Evolutionary conservation across 176 grass and related monocot species (phyloP), one percentile per base, ranked within the genome.

Genomic region (Hordeum marinum): DNA sequence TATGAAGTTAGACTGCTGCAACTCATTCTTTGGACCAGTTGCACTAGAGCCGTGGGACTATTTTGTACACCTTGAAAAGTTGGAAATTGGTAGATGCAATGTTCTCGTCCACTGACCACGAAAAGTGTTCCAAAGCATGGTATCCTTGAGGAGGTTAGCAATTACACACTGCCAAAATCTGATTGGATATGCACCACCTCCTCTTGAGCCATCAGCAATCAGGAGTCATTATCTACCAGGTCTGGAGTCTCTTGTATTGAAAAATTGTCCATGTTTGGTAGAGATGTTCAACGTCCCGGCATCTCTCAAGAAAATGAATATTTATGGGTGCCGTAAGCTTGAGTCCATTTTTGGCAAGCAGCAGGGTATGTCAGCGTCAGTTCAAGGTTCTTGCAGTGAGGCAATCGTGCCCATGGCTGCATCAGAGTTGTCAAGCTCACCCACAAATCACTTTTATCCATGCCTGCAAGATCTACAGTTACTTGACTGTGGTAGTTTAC

Each of bases 271-370:
- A 37, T 36, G 21, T 68, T 50, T 81, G 43, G 63, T 54, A 5
- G 63, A 80, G 62, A 11, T 80, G 3, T 15, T 43, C 10, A 12
- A 35, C 3, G 0, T 59, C 34, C 52, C 62, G 3, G 5, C 32
- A 25, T 58, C 61, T 67, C 62, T 80, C 41, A 35, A 67, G 61
- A 0, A 0, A 2, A 11, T 80, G 24, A 0, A 0, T 2, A 31
- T 80, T 21, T 0, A 0, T 0, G 0, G 0, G 0, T 65, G 59
- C 6, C 11, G 1, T 26, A 11, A 21, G n/a, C 39, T 65, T n/a
- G 9, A 59, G 32, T 77, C 20, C 5, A 31, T 59, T 59, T 59
- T 77, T 0, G 6, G 20, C 18, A 31, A 58, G 52, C 10, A 59
- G 77, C 35, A 15, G 25, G 62, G 62, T 6, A 61, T 24, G n/a